Conservation (phyloP, 352 stramenopile species). For the Globisporangium nagaii region DNA sequence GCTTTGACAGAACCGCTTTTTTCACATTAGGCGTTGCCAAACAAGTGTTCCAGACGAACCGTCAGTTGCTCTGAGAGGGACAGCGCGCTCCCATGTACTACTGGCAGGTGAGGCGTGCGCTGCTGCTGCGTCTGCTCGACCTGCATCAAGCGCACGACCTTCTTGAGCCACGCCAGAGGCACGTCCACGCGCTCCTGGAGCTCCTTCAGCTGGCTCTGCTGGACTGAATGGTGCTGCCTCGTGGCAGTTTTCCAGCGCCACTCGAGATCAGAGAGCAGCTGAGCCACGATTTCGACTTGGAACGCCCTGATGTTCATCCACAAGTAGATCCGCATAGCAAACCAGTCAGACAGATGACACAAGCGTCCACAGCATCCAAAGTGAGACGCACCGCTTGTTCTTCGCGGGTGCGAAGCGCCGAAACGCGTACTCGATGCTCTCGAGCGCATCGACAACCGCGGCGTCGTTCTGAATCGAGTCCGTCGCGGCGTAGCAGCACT, state of each 20-base stretch:
- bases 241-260: slow-evolving; percentile 22
- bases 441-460: slow-evolving; percentile 22
- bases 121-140: slow-evolving; percentile 18
- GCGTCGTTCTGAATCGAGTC: slow-evolving; percentile 1
- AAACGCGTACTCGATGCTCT: slow-evolving; percentile 59
- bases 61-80: slow-evolving; percentile 4
- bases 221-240: not conserved
- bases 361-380: not conserved
- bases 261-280: slow-evolving; percentile 47
- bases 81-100: no score
- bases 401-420: slow-evolving; percentile 39
- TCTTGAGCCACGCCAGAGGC: slow-evolving; percentile 35
- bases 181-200: slow-evolving; percentile 8
- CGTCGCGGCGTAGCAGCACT: not conserved
- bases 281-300: slow-evolving; percentile 43
- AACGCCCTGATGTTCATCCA: slow-evolving; percentile 24
- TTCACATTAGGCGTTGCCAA: not conserved
- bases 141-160: slow-evolving; percentile 52
- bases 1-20: no score
- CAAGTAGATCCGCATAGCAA: no score
- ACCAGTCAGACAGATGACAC: not conserved
- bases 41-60: not conserved
- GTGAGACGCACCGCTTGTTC: slow-evolving; percentile 28
- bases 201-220: not conserved
- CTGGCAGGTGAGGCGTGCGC: not conserved